phyloP scores from a whole-genome alignment of 352 stramenopile species.

The Phytophthora kernoviae region DNA sequence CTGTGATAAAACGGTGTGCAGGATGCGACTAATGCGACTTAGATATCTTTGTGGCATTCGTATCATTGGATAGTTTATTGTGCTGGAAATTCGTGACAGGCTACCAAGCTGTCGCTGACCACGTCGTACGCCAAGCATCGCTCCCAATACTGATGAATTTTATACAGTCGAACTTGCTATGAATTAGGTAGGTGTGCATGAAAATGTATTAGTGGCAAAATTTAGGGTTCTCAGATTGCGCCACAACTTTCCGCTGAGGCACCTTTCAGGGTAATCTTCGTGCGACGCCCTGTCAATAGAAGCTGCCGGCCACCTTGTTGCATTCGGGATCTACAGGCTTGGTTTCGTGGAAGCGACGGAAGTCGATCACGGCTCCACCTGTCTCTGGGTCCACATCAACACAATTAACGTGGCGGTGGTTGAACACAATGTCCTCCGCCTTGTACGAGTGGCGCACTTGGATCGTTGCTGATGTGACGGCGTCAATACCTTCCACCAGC shows the following conservation, averaged over 20 bases:
- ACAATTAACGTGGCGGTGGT: conserved; percentile 94
- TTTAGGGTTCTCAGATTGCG: background rate
- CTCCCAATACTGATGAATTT: too few species aligned
- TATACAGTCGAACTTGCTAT: too few species aligned
- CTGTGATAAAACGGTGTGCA: too few species aligned
- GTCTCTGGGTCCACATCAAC: conserved; percentile 80
- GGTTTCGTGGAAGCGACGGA: conserved; percentile 89
- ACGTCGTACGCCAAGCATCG: too few species aligned
- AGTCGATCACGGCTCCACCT: conserved; percentile 88
- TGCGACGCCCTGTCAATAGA: conserved; percentile 39
- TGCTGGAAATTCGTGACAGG: too few species aligned
- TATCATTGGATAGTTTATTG: too few species aligned
- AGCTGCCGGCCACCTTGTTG: conserved; percentile 60
- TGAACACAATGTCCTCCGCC: conserved; percentile 90
- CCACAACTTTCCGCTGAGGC: background rate
- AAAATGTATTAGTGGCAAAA: background rate
- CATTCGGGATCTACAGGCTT: conserved; percentile 55
- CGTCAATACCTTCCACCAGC: conserved; percentile 95
- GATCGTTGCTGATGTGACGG: conserved; percentile 93
- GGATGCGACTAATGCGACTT: too few species aligned
- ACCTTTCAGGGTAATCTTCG: background rate
- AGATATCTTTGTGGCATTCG: too few species aligned
- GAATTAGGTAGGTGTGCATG: too few species aligned
- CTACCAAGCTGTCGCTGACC: too few species aligned
- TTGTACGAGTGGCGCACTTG: conserved; percentile 97